Evolutionary conservation across 371 early-diverging fungal genomes (phyloP).

Genomic region (Mucor mucedo): DNA sequence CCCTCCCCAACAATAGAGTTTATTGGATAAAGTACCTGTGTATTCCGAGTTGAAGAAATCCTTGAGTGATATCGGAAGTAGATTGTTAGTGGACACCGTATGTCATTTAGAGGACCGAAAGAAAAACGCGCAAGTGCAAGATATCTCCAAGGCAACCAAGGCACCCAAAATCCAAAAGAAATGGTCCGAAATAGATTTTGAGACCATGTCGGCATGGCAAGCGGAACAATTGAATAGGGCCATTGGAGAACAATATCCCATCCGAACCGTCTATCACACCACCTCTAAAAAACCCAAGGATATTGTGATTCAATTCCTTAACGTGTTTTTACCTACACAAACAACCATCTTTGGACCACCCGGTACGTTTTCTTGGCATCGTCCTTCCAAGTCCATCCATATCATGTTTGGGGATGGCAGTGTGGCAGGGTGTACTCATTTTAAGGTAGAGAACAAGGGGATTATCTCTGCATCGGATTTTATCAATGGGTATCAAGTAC

Average conservation of each 20-base stretch:
- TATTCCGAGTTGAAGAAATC: conserved; percentile 31
- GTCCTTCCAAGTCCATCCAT: conserved; percentile 42
- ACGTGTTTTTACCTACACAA: conserved; percentile 28
- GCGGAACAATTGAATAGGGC: conserved; percentile 75
- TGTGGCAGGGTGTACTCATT: conserved; percentile 42
- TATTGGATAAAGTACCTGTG: conserved; percentile 20
- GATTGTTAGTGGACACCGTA: conserved; percentile 67
- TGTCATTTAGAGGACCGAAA: conserved; percentile 59
- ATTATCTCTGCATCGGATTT: conserved; percentile 70
- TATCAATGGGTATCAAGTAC: conserved; percentile 71
- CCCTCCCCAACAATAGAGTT: neutral
- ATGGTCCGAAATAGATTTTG: conserved; percentile 68
- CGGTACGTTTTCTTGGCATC: conserved; percentile 55
- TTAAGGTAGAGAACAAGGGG: conserved; percentile 69
- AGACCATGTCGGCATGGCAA: conserved; percentile 60
- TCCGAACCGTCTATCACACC: conserved; percentile 10
- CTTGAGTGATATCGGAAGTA: conserved; percentile 70
- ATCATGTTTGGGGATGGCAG: conserved; percentile 51
- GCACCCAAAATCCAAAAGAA: conserved; percentile 77
- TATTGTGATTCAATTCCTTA: conserved; percentile 32
- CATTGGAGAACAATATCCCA: conserved; percentile 64
- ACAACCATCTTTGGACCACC: conserved; percentile 29
- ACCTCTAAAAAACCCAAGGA: conserved; percentile 20
- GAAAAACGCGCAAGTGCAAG: conserved; percentile 66
- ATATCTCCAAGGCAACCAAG: conserved; percentile 64